Base-by-base conservation (phyloP, 1,284 basidiomycete genomes). In the Cutaneotrichosporon sp. region DNA sequence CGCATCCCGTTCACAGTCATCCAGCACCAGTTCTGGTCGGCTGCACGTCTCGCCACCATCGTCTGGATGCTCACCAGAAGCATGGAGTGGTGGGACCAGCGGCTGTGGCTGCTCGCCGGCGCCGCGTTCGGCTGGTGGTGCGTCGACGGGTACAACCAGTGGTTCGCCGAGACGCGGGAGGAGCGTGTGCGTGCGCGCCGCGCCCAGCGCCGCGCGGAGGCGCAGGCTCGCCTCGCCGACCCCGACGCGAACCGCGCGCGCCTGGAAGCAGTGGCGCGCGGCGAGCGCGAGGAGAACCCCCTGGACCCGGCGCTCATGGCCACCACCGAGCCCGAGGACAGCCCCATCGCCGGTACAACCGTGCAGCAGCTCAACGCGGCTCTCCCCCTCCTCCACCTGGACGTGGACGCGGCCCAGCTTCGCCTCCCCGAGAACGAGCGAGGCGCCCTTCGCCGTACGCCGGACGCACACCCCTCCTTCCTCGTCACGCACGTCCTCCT, bases 11-110 rank as follows among this genome's bases (percentile, higher is more conserved):
- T 66, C 10, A 46, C 66, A 0, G 55, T 71, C 8, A 20, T 75
- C 4, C 27, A 50, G n/a, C 71, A 73, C 60, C 56, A 72, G 18
- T 66, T 71, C 58, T 74, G 73, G 67, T 71, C 72, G 0, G 64
- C 62, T 2, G 13, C 73, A 46, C 73, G 71, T 51, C 57, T 75
- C 11, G 36, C 60, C 13, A 66, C 67, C 14, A 68, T 76, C 56
- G 42, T 76, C 3, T 77, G 69, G 70, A 77, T 79, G 77, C 59
- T 79, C 43, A 72, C 70, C 20, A 54, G 72, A 11, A 64, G 63
- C 18, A 72, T 79, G 71, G 43, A 55, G 5, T 73, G 72, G 72
- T 43, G 52, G 1, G 77, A 79, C 61, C 25, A 27, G 13, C 58
- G 67, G 13, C 62, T 76, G n/a, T 75, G 72, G 74, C 60, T 75